A percentile compares a stretch with the other conserved stretches of the same genome.
phyloP scores from a whole-genome alignment of 1,139 yeast genomes.

The Barnettozyma hawaiiensis region DNA sequence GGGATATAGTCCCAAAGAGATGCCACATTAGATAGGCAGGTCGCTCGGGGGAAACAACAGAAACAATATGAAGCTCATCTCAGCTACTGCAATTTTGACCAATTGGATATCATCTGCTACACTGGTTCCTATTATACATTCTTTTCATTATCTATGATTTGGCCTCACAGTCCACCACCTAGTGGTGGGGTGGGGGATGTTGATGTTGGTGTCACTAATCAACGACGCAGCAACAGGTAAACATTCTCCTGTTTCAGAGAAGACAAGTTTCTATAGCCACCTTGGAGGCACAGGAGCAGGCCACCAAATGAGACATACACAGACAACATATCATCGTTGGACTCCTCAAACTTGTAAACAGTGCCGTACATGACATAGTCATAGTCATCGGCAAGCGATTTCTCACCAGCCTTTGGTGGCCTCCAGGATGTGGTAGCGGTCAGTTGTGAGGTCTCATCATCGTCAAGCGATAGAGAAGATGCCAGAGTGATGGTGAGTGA shows the following conservation, averaged over 20 bases:
- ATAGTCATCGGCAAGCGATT: constrained; percentile 89
- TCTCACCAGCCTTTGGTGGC: constrained; percentile 79
- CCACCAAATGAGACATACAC: constrained; percentile 97
- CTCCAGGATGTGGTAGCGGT: constrained; percentile 67
- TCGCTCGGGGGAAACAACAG: too few species aligned
- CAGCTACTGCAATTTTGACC: too few species aligned
- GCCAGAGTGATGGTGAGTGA: constrained; percentile 88
- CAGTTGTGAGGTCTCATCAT: constrained; percentile 42
- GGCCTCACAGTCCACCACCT: not conserved
- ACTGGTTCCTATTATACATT: too few species aligned
- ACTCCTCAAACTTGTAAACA: constrained; percentile 93
- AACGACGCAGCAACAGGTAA: constrained; percentile 74
- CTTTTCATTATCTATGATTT: not conserved
- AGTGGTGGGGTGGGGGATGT: too few species aligned
- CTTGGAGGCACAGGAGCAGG: constrained; percentile 86
- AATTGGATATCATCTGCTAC: too few species aligned
- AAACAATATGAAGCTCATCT: too few species aligned
- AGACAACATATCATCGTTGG: constrained; percentile 58
- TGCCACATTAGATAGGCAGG: too few species aligned
- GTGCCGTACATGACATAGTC: constrained; percentile 99
- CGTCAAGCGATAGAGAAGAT: constrained; percentile 58
- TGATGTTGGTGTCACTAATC: too few species aligned
- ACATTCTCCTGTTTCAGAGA: constrained; percentile 91
- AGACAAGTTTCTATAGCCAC: constrained; percentile 85
- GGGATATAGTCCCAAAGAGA: too few species aligned